A percentile compares a stretch with the other conserved stretches of the same genome.
Conservation (phyloP, 768 basidiomycete species). For the Melanogaster broomeanus region DNA sequence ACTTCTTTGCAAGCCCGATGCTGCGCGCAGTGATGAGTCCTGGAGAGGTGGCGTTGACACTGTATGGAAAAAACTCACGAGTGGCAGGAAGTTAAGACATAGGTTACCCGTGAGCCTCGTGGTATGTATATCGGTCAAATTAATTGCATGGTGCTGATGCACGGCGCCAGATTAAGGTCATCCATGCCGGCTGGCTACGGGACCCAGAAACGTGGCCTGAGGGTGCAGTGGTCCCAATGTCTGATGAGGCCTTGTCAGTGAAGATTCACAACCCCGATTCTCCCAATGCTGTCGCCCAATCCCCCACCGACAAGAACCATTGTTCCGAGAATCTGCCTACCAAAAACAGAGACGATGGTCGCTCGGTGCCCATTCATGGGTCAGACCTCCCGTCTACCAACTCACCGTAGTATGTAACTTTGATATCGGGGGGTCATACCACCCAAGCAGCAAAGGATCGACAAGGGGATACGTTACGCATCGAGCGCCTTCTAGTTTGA, state of each 20-base stretch:
- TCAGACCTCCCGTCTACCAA: neutral
- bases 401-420: neutral
- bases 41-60: slow-evolving; percentile 61
- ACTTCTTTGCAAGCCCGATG: slow-evolving; percentile 48
- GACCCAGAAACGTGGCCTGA: slow-evolving; percentile 75
- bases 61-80: slow-evolving; percentile 63
- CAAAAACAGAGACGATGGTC: neutral
- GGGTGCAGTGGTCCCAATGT: slow-evolving; percentile 57
- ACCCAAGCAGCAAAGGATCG: neutral
- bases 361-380: neutral
- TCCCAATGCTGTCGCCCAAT: slow-evolving; percentile 3
- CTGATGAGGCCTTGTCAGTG: slow-evolving; percentile 48
- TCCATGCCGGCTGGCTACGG: slow-evolving; percentile 73
- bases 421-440: neutral
- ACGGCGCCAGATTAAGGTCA: slow-evolving; percentile 60
- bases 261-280: neutral
- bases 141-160: neutral
- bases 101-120: slow-evolving; percentile 63
- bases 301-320: neutral
- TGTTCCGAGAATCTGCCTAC: neutral
- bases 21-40: slow-evolving; percentile 48
- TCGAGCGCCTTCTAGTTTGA: too few species aligned
- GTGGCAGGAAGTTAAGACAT: slow-evolving; percentile 58
- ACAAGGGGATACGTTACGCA: too few species aligned
- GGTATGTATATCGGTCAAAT: slow-evolving; percentile 42